These are phyloP conservation scores for Salix exigua DNA, from an alignment of 345 rosid species.

Conservation along the genomic window DNA sequence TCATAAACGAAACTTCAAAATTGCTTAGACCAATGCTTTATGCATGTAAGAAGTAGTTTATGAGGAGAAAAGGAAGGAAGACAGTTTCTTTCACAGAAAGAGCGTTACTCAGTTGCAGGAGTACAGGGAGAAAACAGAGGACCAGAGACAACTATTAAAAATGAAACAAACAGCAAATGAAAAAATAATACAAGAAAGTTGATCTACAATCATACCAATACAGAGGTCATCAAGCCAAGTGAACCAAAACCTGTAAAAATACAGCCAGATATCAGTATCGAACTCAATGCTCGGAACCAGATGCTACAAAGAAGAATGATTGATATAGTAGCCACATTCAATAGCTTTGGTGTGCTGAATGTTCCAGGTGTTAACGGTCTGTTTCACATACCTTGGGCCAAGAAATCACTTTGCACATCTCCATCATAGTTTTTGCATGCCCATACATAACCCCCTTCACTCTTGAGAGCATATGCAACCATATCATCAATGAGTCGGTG, in stretches of 20 bases:
- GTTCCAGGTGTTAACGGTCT: neutral
- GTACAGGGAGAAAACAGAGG: neutral
- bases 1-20: neutral
- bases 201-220: slow-evolving; percentile 52
- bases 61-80: neutral
- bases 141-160: neutral
- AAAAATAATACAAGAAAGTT: neutral
- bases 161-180: neutral
- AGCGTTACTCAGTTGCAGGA: neutral
- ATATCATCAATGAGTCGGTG: slow-evolving; percentile 99
- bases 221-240: slow-evolving; percentile 99
- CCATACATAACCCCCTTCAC: slow-evolving; percentile 99
- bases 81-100: neutral
- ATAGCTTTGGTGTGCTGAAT: neutral
- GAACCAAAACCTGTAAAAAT: slow-evolving; percentile 76
- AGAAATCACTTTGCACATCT: slow-evolving; percentile 98
- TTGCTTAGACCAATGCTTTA: neutral
- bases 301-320: neutral
- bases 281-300: neutral
- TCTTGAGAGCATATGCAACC: slow-evolving; percentile 96
- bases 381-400: slow-evolving; percentile 76
- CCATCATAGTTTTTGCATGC: slow-evolving; percentile 99
- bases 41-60: neutral
- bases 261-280: slow-evolving; percentile 8
- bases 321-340: neutral